These are phyloP conservation scores for Rhodosporidiobolus odoratus DNA, from an alignment of 768 basidiomycete genomes.

Conservation along the genomic window DNA sequence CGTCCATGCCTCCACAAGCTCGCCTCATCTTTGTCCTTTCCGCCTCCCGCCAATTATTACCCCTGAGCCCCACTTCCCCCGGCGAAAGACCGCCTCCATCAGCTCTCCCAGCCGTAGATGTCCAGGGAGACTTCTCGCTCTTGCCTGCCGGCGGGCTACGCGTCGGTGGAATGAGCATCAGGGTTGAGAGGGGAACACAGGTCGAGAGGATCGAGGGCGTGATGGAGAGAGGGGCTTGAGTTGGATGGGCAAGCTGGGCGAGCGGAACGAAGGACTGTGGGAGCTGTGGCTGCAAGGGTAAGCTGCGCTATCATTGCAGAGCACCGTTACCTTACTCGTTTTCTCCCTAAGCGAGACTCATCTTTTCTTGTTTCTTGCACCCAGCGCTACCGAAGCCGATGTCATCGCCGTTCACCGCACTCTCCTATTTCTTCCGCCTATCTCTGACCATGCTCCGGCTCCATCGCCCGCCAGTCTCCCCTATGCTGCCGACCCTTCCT, in stretches of 20 bases:
- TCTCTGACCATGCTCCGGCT: background rate
- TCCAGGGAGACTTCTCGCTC: no score
- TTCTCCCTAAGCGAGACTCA: background rate
- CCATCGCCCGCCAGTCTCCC: no score
- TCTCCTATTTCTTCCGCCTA: background rate
- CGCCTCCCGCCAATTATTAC: no score
- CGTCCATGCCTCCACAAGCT: no score
- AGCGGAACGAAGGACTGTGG: background rate
- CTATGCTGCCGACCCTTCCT: background rate
- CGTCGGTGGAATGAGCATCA: background rate
- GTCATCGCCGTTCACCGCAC: background rate
- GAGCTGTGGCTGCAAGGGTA: background rate
- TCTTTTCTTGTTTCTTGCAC: background rate
- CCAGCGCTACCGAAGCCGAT: conserved; percentile 13
- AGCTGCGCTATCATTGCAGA: background rate
- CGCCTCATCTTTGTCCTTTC: no score
- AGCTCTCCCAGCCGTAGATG: no score
- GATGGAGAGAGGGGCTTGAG: background rate
- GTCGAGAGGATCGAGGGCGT: background rate
- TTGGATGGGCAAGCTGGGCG: background rate
- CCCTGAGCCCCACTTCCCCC: no score
- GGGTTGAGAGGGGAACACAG: background rate
- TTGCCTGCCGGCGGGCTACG: no score
- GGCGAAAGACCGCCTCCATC: no score
- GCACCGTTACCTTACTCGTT: background rate